Evolutionary conservation across 1,139 yeast genomes (phyloP), one percentile per base, ranked within the genome.

Genomic region (Lodderomyces pseudojiufengensis): DNA sequence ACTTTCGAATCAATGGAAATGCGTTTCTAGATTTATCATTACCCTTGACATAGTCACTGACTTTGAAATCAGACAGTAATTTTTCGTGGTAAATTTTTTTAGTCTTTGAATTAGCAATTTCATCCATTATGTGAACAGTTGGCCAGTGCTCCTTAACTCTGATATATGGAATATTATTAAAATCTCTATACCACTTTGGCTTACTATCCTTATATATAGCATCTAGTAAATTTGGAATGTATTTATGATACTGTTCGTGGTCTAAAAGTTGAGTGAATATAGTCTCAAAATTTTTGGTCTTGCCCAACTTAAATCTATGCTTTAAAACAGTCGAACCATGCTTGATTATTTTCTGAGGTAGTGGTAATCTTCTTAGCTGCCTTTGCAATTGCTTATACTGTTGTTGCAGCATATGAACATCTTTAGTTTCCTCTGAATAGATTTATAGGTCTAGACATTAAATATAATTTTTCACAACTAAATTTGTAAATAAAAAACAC

Each of bases 111-210:
- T 50, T 44, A n/a, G 57, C 52, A 10, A 69, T 42, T 31, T 61
- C 65, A 12, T 58, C 44, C 3, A 66, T 50, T 13, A 68, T 42
- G 40, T 70, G 73, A 1, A 55, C 55, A 29, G 55, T 61, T 1
- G 75, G 75, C 65, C 69, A 68, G 1, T 42, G 32, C 0, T 43
- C 40, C 31, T 57, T 55, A 24, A 66, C 42, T 5, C 47, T 40
- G 22, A 49, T 35, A 36, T 56, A 57, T 18, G 51, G 52, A 9
- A 46, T 39, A 3, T 47, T 43, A 9, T 41, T 36, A 37, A 69
- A 63, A 10, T 42, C 41, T 2, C 39, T 31, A 10, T 52, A 34
- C 63, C 65, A 59, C 1, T 34, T 28, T 2, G 53, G 52, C 12
- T 47, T 26, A 22, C 39, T 20, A 16, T 31, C 28, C 39, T 62